Evolutionary conservation across 352 stramenopile genomes (phyloP).

Genomic region (Chrysophaeum taylorii): DNA sequence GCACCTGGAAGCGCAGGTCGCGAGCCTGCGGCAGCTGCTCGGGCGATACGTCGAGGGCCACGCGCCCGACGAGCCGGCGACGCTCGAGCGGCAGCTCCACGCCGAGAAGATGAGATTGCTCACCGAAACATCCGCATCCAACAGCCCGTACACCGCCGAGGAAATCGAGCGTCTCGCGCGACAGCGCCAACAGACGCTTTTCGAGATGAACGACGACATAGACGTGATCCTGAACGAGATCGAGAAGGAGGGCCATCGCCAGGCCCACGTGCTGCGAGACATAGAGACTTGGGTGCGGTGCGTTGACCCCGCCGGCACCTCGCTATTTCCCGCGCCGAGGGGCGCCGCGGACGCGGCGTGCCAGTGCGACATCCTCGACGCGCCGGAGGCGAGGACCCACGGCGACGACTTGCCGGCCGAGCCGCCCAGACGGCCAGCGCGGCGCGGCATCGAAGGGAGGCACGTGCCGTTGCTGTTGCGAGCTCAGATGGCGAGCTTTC

Average conservation of each 20-base stretch:
- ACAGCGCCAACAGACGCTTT: neutral
- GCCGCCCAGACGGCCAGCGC: neutral
- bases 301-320: neutral
- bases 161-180: neutral
- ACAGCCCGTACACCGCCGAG: neutral
- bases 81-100: neutral
- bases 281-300: neutral
- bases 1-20: neutral
- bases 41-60: constrained; percentile 8
- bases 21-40: neutral
- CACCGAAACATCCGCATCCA: neutral
- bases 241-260: neutral
- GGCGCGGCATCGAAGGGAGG: neutral
- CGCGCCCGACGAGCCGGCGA: neutral
- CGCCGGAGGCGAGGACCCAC: neutral
- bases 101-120: neutral
- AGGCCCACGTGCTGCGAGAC: neutral
- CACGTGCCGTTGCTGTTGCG: neutral
- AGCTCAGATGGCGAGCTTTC: neutral
- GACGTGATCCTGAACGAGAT: neutral
- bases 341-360: neutral
- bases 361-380: neutral
- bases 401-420: neutral
- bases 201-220: constrained; percentile 11
- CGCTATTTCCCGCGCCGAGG: neutral